Base-by-base conservation (phyloP, 2,329 filamentous ascomycete species). In the Madurella fahalii region DNA sequence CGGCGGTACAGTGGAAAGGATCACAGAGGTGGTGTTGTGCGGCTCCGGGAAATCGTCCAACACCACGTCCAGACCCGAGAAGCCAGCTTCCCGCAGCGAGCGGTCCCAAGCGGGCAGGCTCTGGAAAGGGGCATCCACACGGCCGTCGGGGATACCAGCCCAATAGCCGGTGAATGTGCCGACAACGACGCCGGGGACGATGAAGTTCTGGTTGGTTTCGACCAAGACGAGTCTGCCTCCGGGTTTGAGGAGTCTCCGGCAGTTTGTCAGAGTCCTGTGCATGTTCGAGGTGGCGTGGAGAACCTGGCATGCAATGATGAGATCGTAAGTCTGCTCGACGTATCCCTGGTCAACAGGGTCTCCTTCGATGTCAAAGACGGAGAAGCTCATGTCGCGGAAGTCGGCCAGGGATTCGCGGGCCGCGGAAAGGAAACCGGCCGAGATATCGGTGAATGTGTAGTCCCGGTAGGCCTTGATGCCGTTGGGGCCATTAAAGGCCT, bases 361-460 rank as follows among this genome's bases (percentile, higher is more conserved):
- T 9, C 18, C n/a, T 40, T 48, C 51, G 18, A 53, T 53, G 45
- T 53, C 51, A 9, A 61, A 40, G 52, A 59, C 56, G 16, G 53
- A 30, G 40, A 61, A 58, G 39, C 61, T 63, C 41, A 59, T 56
- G 44, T 61, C 59, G 25, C 56, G 49, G 39, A 50, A 60, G 16
- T 55, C 53, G 11, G 49, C 40, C 20, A 60, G 32, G 15, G 54
- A 15, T 34, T 53, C 50, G 16, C 50, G 50, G 16, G 57, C 59
- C 7, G 50, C 51, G n/a, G 57, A 53, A n/a, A 57, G 15, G 37
- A 50, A 43, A 16, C 60, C 64, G 13, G 63, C 30, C 18, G 64
- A 59, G 9, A 67, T 61, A 39, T 61, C 55, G 49, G 66, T 69
- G 64, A 67, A 69, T 32, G 43, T 47, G 50, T 53, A 53, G 20